Evolutionary conservation across 495 filamentous ascomycete genomes (phyloP).

Genomic region (Trichodelitschia bisporula): DNA sequence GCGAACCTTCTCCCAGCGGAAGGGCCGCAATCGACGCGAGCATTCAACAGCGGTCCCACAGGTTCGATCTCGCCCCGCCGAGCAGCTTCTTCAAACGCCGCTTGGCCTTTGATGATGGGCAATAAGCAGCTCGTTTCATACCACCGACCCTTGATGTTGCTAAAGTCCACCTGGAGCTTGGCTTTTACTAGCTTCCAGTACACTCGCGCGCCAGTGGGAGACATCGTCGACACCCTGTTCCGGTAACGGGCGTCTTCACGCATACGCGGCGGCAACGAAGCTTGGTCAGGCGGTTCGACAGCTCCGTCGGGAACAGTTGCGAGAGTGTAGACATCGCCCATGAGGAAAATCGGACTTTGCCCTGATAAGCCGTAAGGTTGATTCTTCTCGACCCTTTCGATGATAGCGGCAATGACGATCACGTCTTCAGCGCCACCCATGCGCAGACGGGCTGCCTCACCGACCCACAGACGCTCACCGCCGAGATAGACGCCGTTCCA

Average conservation of each 20-base stretch:
- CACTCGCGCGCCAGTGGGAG: too few species aligned
- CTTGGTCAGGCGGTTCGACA: constrained; percentile 11
- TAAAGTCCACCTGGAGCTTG: constrained; percentile 14
- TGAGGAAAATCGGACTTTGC: constrained; percentile 8
- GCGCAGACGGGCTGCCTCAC: constrained; percentile 28
- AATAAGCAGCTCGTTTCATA: constrained; percentile 31
- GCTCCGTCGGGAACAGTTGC: constrained; percentile 11
- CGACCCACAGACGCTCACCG: constrained; percentile 35
- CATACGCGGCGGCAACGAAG: constrained; percentile 21
- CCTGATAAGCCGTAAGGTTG: constrained; percentile 4
- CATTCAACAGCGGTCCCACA: constrained; percentile 24
- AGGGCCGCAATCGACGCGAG: constrained; percentile 18
- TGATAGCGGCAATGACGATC: constrained; percentile 22
- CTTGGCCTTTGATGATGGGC: constrained; percentile 21
- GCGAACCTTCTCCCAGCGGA: constrained; percentile 10
- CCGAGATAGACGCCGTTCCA: constrained; percentile 37
- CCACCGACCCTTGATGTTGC: constrained; percentile 37
- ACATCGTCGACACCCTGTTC: constrained; percentile 19
- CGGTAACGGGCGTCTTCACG: constrained; percentile 21
- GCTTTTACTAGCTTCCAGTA: constrained; percentile 21
- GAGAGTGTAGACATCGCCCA: constrained; percentile 26
- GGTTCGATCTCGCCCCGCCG: constrained; percentile 18
- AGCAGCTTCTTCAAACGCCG: constrained; percentile 13
- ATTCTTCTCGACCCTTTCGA: too few species aligned
- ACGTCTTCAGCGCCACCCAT: constrained; percentile 21